These are phyloP conservation scores for Nasturtium officinale DNA, from an alignment of 345 rosid species.

Conservation along the genomic window DNA sequence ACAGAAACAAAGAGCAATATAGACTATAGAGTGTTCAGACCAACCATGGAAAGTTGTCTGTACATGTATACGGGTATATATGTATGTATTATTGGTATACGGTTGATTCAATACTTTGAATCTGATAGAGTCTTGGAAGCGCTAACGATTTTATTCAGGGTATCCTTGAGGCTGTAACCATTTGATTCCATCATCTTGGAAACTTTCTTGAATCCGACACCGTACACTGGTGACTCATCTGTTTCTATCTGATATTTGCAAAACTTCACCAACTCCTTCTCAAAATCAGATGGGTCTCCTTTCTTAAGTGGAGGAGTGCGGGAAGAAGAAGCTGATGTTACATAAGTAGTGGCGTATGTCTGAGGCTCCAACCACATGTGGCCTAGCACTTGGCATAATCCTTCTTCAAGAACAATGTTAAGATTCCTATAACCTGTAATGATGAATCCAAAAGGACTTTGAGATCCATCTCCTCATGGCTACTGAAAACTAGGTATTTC, in stretches of 20 bases:
- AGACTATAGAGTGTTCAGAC: neutral
- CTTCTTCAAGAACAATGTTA: slow-evolving; percentile 78
- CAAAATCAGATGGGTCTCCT: slow-evolving; percentile 55
- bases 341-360: slow-evolving; percentile 53
- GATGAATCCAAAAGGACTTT: neutral
- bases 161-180: slow-evolving; percentile 47
- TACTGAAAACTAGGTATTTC: neutral
- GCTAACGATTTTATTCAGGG: slow-evolving; percentile 45
- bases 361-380: slow-evolving; percentile 87
- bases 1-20: neutral
- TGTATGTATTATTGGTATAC: neutral
- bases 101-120: slow-evolving; percentile 21
- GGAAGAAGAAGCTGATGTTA: slow-evolving; percentile 2
- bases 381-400: slow-evolving; percentile 85
- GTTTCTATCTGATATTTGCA: slow-evolving; percentile 66
- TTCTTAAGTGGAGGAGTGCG: slow-evolving; percentile 49
- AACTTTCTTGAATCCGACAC: slow-evolving; percentile 70
- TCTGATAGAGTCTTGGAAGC: neutral
- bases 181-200: slow-evolving; percentile 54
- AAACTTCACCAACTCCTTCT: slow-evolving; percentile 67
- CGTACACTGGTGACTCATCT: slow-evolving; percentile 71
- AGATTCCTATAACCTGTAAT: slow-evolving; percentile 40
- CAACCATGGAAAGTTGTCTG: neutral
- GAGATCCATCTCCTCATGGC: neutral
- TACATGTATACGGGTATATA: neutral